phyloP scores from a whole-genome alignment of 768 basidiomycete genomes.

The Lentinula aciculospora region DNA sequence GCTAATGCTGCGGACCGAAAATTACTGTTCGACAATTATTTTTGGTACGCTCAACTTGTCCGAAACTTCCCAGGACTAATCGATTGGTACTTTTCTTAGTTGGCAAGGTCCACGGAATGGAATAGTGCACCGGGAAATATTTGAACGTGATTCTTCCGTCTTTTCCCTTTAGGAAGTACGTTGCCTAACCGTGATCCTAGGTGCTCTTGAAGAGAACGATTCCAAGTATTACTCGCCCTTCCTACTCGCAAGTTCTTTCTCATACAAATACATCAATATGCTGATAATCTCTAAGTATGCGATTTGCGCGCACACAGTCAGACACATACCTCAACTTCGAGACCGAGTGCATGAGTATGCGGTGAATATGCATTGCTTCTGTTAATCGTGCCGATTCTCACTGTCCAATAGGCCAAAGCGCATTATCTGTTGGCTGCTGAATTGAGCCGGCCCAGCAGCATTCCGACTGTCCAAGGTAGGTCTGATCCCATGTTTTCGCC shows the following conservation, averaged over 20 bases:
- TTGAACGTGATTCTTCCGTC: conserved; percentile 1
- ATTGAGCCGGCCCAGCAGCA: conserved; percentile 7
- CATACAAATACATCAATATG: neutral
- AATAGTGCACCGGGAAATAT: conserved; percentile 6
- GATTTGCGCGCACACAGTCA: conserved; percentile 7
- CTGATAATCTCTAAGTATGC: neutral
- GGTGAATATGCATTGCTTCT: neutral
- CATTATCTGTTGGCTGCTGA: conserved; percentile 3
- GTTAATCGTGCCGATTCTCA: neutral
- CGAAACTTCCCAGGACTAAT: neutral
- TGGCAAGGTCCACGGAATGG: conserved; percentile 9
- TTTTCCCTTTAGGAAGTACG: no score
- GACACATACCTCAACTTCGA: conserved; percentile 5
- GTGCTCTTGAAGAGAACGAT: conserved; percentile 7
- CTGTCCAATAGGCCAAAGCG: conserved; percentile 5
- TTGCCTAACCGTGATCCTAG: neutral
- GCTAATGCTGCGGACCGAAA: neutral
- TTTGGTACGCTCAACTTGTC: neutral
- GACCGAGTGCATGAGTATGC: conserved; percentile 8
- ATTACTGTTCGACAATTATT: conserved; percentile 8
- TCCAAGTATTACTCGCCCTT: conserved; percentile 7
- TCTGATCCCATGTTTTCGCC: neutral
- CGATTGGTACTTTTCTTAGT: neutral
- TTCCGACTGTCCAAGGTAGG: conserved; percentile 8
- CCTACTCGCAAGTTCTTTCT: conserved; percentile 1